Percentiles rank a stretch among this genome's conserved stretches.
Conservation (phyloP, 805 yeast species). For the Lachancea cidri region DNA sequence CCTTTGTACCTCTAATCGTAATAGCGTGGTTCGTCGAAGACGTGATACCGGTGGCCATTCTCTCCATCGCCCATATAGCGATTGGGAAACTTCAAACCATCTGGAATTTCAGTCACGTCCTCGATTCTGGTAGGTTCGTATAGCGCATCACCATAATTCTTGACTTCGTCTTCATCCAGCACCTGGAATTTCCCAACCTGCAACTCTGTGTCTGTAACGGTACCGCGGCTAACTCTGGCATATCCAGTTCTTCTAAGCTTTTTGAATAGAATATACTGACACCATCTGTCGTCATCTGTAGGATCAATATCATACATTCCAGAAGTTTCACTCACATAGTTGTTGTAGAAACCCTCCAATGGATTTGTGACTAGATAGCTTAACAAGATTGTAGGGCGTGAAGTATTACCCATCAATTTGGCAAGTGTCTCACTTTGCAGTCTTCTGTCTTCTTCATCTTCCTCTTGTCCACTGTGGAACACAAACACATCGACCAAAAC, state of each 20-base stretch:
- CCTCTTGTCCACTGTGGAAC: slow-evolving; percentile 98
- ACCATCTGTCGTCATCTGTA: slow-evolving; percentile 96
- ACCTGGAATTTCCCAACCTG: slow-evolving; percentile 90
- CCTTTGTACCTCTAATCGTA: slow-evolving; percentile 23
- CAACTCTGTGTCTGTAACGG: slow-evolving; percentile 94
- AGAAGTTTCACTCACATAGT: slow-evolving; percentile 75
- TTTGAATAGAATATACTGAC: slow-evolving; percentile 90
- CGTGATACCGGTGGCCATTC: slow-evolving; percentile 90
- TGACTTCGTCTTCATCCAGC: slow-evolving; percentile 32
- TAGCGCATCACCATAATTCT: slow-evolving; percentile 32
- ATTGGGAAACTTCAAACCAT: slow-evolving; percentile 67
- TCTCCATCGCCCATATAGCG: slow-evolving; percentile 86
- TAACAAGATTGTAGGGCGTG: slow-evolving; percentile 77
- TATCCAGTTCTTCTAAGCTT: slow-evolving; percentile 83
- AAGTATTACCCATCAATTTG: slow-evolving; percentile 74
- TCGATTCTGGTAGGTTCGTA: slow-evolving; percentile 52
- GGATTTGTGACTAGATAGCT: slow-evolving; percentile 92
- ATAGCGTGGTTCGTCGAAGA: slow-evolving; percentile 89
- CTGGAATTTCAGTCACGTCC: slow-evolving; percentile 51
- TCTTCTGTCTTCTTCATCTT: slow-evolving; percentile 89
- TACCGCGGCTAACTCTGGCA: slow-evolving; percentile 87
- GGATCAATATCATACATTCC: slow-evolving; percentile 94
- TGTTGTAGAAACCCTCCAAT: slow-evolving; percentile 82
- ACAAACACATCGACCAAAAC: slow-evolving; percentile 80
- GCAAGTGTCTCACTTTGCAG: slow-evolving; percentile 74